These are phyloP conservation scores for Lentinula boryana DNA, from an alignment of 768 basidiomycete species.

Conservation along the genomic window DNA sequence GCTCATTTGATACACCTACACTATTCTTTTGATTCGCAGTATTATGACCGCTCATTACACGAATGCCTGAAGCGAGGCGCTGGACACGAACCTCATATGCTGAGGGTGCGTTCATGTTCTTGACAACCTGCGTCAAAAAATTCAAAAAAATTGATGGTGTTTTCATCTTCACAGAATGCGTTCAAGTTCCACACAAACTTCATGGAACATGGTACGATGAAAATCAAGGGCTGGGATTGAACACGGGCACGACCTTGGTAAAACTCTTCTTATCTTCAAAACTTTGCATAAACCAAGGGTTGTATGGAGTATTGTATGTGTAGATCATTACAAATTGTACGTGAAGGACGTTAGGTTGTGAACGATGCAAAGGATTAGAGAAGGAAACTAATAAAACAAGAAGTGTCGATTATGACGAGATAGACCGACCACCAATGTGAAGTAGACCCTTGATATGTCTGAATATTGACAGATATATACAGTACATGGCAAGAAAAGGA, in stretches of 20 bases:
- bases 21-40: slow-evolving; percentile 15
- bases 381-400: neutral
- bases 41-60: slow-evolving; percentile 35
- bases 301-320: neutral
- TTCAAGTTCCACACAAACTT: slow-evolving; percentile 28
- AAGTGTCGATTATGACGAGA: neutral
- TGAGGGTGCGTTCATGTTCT: slow-evolving; percentile 23
- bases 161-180: slow-evolving; percentile 21
- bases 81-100: slow-evolving; percentile 45
- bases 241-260: neutral
- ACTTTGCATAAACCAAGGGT: neutral
- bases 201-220: slow-evolving; percentile 33
- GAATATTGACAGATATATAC: neutral
- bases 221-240: slow-evolving; percentile 30
- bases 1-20: neutral
- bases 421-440: neutral
- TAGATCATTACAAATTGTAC: neutral
- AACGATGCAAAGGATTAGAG: neutral
- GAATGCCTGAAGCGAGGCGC: slow-evolving; percentile 38
- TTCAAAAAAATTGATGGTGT: neutral
- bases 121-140: neutral
- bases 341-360: neutral
- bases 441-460: neutral
- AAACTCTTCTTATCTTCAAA: neutral
- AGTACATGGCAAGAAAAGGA: neutral